Base-by-base conservation (phyloP, 345 rosid genomes). In the Salix arbutifolia region DNA sequence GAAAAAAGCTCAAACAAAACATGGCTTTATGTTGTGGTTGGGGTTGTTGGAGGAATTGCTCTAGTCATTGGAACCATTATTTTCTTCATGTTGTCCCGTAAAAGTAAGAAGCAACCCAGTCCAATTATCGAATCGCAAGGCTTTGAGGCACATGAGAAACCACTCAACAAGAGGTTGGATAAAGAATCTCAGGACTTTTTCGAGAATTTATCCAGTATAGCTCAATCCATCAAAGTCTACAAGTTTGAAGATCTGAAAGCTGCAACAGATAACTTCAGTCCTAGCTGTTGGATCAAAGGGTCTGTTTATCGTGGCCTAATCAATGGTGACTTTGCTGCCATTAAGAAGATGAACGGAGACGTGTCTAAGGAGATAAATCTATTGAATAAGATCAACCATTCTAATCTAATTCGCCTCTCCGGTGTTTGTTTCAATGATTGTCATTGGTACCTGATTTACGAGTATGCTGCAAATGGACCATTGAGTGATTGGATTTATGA, bases 371-470 rank as follows among this genome's bases (percentile, higher is more conserved):
- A 94, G 88, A 84, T 89, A 26, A 83, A 85, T 71, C 74, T 91
- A 23, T 73, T 92, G 53, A 90, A 83, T 65, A 92, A 88, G 79
- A 82, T 90, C 71, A 91, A 86, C 82, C 98, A 92, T 76, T 87
- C 79, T 65, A 94, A 84, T 82, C 88, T 94, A 38, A 85, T 91
- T 6, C 88, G 89, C 53, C 92, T 94, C 67, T 91, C 92, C 0
- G 96, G 96, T 1, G 78, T 92, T 79, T 92, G 94, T 82, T 85
- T 88, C 75, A 78, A 84, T 35, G 89, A 84, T 4, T 93, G 96
- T 28, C 70, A 82, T 31, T 91, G 96, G 94, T 91, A 86, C 83
- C 85, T 94, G 50, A 92, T 92, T 61, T 94, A 87, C 58, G 97
- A 92, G 81, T 87, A 86, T 69, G 93, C 92, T 60, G 80, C 81